A percentile compares a stretch with the other conserved stretches of the same genome.
Conservation (phyloP, 768 basidiomycete genomes). For the Xerocomus spinulosus region DNA sequence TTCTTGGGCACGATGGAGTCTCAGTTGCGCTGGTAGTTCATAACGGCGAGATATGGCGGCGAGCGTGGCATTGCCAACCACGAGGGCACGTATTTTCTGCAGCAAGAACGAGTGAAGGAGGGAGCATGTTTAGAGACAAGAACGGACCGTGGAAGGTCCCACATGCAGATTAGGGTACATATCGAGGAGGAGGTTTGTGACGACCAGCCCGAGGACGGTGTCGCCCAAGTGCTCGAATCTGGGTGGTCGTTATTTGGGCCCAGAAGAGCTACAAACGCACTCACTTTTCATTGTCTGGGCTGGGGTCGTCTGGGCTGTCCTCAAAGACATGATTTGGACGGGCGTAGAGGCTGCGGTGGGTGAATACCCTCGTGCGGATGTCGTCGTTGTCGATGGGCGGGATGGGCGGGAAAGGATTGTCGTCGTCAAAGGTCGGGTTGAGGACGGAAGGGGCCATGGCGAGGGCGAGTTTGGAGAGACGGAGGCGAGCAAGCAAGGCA, state of each 20-base stretch:
- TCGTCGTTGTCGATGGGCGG: constrained; percentile 48
- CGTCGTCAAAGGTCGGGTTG: constrained; percentile 29
- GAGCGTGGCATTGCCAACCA: constrained; percentile 71
- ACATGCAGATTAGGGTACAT: constrained; percentile 68
- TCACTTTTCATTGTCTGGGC: constrained; percentile 81
- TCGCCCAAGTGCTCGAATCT: constrained; percentile 80
- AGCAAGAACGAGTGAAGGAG: not conserved
- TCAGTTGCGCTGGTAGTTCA: constrained; percentile 55
- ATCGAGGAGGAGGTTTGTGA: constrained; percentile 60
- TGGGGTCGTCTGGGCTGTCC: constrained; percentile 64
- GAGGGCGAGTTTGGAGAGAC: not conserved
- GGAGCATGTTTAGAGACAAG: not conserved
- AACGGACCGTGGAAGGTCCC: constrained; percentile 62
- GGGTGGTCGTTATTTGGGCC: not conserved
- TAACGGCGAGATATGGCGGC: constrained; percentile 69
- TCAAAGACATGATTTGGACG: constrained; percentile 75
- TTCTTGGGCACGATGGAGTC: constrained; percentile 67
- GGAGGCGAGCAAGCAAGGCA: not conserved
- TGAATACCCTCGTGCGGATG: constrained; percentile 58
- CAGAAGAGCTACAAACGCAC: constrained; percentile 8
- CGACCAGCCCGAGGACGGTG: constrained; percentile 61
- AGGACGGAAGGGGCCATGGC: constrained; percentile 9
- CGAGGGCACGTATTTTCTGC: constrained; percentile 73
- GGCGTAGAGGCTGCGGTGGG: constrained; percentile 67
- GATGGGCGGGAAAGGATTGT: constrained; percentile 46